phyloP scores from a whole-genome alignment of 208 protist species.

The Trichomonas tenax region DNA sequence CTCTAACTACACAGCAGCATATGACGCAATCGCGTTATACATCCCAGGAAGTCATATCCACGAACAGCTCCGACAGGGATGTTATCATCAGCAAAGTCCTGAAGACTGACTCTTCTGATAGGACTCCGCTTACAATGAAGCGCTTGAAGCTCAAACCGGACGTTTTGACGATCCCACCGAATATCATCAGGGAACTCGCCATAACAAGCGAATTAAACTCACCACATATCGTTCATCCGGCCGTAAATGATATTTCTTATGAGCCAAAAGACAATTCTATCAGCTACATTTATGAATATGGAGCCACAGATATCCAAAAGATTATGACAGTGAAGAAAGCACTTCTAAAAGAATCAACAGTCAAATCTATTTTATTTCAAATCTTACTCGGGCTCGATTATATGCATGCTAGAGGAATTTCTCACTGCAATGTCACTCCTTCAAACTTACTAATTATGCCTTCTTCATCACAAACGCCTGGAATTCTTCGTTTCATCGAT shows the following conservation, averaged over 20 bases:
- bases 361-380: slow-evolving; percentile 9
- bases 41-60: no score
- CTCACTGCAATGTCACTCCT: neutral
- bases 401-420: neutral
- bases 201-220: neutral
- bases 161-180: neutral
- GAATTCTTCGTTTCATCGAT: neutral
- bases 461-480: neutral
- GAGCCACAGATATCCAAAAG: neutral
- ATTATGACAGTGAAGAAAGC: neutral
- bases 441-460: neutral
- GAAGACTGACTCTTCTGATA: no score
- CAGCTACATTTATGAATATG: neutral
- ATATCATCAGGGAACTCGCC: neutral
- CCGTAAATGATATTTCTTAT: neutral
- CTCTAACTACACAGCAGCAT: no score
- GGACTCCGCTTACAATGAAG: neutral
- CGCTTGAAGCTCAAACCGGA: neutral
- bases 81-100: no score
- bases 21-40: no score
- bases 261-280: neutral
- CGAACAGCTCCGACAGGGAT: no score
- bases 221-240: neutral
- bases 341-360: neutral
- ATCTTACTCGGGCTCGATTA: neutral